phyloP scores from a whole-genome alignment of 768 basidiomycete genomes.

The Leccinum subtestaceum region DNA sequence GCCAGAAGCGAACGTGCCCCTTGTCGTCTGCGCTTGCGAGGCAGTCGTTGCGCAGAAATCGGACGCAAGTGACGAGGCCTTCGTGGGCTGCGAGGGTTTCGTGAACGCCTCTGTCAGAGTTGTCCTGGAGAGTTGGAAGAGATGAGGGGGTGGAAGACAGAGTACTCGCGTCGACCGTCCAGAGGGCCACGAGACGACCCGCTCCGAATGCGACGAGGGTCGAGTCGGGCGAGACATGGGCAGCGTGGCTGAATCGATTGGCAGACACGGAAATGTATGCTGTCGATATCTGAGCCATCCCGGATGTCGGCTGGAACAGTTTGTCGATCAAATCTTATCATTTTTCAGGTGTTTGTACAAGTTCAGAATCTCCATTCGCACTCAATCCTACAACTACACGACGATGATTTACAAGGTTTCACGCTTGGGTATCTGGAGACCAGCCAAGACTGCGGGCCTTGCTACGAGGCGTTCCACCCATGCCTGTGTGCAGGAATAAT shows the following conservation, averaged over 20 bases:
- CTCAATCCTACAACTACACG: neutral
- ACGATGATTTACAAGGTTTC: neutral
- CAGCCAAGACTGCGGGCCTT: constrained; percentile 25
- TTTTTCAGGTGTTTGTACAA: neutral
- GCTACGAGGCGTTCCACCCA: constrained; percentile 30
- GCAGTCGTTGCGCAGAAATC: constrained; percentile 51
- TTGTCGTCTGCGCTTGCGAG: constrained; percentile 76
- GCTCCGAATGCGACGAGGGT: constrained; percentile 56
- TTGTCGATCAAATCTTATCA: constrained; percentile 10
- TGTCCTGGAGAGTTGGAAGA: constrained; percentile 37
- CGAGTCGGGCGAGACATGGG: constrained; percentile 32
- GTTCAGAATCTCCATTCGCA: neutral
- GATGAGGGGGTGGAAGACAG: neutral
- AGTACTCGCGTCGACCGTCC: constrained; percentile 50
- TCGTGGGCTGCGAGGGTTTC: constrained; percentile 75
- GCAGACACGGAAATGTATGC: constrained; percentile 47
- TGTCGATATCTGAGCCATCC: constrained; percentile 22
- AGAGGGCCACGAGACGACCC: constrained; percentile 54
- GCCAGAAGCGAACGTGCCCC: constrained; percentile 70
- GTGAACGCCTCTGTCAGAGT: constrained; percentile 51
- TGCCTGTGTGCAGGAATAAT: constrained; percentile 15
- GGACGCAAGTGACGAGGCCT: constrained; percentile 72
- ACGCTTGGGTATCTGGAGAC: constrained; percentile 17
- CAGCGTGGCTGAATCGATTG: constrained; percentile 44
- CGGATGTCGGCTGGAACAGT: neutral